phyloP scores from a whole-genome alignment of 495 filamentous ascomycete species.

The Daldinia caldariorum region DNA sequence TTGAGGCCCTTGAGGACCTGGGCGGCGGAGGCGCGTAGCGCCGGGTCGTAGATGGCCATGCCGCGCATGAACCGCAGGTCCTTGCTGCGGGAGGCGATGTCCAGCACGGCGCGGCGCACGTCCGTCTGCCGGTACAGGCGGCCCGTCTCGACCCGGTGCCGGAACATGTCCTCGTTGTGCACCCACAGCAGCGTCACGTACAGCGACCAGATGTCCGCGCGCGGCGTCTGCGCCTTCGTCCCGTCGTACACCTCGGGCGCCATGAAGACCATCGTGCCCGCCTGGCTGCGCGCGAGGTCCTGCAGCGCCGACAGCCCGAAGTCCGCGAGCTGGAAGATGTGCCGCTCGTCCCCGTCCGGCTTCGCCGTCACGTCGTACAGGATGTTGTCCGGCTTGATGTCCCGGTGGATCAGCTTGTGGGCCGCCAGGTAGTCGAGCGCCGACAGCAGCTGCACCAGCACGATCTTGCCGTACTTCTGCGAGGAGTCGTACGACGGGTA shows the following conservation, averaged over 20 bases:
- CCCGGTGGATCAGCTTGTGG: constrained; percentile 76
- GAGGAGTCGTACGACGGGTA: not conserved
- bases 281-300: constrained; percentile 25
- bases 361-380: constrained; percentile 48
- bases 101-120: not conserved
- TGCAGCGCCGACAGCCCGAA: constrained; percentile 46
- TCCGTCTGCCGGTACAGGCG: not conserved
- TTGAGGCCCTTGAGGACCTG: not conserved
- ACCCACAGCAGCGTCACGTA: constrained; percentile 50
- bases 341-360: constrained; percentile 18
- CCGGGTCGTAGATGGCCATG: constrained; percentile 20
- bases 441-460: constrained; percentile 48
- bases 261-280: constrained; percentile 48
- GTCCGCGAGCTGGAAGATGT: constrained; percentile 48
- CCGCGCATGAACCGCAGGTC: not conserved
- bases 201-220: constrained; percentile 56
- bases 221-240: constrained; percentile 44
- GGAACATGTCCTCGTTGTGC: not conserved
- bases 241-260: constrained; percentile 48
- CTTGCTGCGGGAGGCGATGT: not conserved
- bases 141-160: not conserved
- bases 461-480: constrained; percentile 22
- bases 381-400: constrained; percentile 85
- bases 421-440: constrained; percentile 47
- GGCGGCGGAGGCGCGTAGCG: constrained; percentile 6